These are phyloP conservation scores for Rhizopus sp. DNA, from an alignment of 371 early-diverging fungal species.

Conservation along the genomic window DNA sequence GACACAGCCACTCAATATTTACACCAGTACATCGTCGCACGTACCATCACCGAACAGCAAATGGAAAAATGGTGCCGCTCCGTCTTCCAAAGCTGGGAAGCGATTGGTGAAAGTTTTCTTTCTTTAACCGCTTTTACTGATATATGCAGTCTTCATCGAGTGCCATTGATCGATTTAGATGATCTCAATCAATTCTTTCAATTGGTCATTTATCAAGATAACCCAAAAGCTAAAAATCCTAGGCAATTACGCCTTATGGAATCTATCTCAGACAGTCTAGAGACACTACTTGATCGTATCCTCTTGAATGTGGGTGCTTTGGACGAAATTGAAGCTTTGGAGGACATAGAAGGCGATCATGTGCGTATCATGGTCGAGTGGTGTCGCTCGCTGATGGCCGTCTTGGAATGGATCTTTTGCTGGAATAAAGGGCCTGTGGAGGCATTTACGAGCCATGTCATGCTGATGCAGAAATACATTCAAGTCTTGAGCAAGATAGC, in stretches of 20 bases:
- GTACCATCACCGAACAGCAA: slow-evolving; percentile 12
- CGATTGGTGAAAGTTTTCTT: slow-evolving; percentile 44
- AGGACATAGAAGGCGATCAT: slow-evolving; percentile 21
- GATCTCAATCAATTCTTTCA: slow-evolving; percentile 21
- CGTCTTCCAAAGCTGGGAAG: slow-evolving; percentile 52
- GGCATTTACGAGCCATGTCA: slow-evolving; percentile 20
- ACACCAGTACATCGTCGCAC: slow-evolving; percentile 9
- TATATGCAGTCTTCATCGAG: background rate
- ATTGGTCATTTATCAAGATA: slow-evolving; percentile 7
- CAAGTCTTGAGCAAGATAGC: slow-evolving; percentile 35
- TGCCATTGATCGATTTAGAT: slow-evolving; percentile 15
- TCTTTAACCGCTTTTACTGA: background rate
- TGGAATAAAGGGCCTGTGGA: slow-evolving; percentile 14
- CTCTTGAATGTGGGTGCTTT: slow-evolving; percentile 31
- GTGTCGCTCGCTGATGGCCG: slow-evolving; percentile 36
- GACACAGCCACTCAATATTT: slow-evolving; percentile 25
- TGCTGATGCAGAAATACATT: slow-evolving; percentile 38
- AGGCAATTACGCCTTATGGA: slow-evolving; percentile 23
- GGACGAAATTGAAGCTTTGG: slow-evolving; percentile 7
- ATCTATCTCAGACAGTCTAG: slow-evolving; percentile 39
- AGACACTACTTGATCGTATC: slow-evolving; percentile 44
- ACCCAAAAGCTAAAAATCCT: slow-evolving; percentile 5
- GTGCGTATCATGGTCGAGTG: slow-evolving; percentile 35
- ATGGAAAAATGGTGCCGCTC: slow-evolving; percentile 37
- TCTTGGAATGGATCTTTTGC: slow-evolving; percentile 36